Conservation (phyloP, 257 asterid species). For the Solanum pennellii region DNA sequence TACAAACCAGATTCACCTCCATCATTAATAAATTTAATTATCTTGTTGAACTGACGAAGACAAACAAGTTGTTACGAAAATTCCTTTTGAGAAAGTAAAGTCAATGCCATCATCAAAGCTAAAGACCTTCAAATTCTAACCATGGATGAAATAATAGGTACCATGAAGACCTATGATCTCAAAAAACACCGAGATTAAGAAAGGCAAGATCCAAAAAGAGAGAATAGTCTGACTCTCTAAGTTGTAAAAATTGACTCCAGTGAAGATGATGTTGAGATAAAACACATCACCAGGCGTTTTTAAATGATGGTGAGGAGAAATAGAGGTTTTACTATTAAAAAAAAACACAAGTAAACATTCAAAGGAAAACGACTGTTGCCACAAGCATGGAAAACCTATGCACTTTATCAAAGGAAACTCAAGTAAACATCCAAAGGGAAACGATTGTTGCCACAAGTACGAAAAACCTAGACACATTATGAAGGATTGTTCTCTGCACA, state of each 20-base stretch:
- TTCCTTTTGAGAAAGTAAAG: not conserved
- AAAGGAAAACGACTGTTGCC: not conserved
- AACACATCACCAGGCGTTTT: not conserved
- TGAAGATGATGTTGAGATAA: not conserved
- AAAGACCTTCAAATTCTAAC: not conserved
- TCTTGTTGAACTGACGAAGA: not conserved
- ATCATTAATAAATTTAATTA: too few species aligned
- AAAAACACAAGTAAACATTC: not conserved
- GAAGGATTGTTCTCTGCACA: not conserved
- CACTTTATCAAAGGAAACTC: not conserved
- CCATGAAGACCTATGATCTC: not conserved
- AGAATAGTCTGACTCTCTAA: not conserved
- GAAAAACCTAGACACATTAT: not conserved
- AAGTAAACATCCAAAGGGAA: not conserved
- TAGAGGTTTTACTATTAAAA: not conserved
- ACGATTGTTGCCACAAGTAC: not conserved
- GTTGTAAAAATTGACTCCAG: not conserved
- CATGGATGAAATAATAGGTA: not conserved
- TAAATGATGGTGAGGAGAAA: not conserved
- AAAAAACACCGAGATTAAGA: not conserved
- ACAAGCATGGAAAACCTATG: not conserved
- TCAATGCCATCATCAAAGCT: not conserved
- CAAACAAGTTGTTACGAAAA: not conserved
- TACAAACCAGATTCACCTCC: not conserved
- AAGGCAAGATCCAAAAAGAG: not conserved